Base-by-base conservation (phyloP, 345 rosid genomes). In the Populus euphratica region DNA sequence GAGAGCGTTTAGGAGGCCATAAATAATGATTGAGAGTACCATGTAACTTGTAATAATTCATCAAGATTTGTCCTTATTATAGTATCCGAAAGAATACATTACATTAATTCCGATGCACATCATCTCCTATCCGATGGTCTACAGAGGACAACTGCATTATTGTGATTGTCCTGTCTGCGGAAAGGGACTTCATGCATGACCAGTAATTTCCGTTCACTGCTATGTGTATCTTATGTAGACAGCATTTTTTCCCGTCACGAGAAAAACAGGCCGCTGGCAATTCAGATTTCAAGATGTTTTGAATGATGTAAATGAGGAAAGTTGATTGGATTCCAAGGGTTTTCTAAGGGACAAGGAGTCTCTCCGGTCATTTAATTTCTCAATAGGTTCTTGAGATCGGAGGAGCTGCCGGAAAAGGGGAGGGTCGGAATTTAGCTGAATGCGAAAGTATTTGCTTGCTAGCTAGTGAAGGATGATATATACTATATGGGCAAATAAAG, bases 71-170 rank as follows among this genome's bases (percentile, higher is more conserved):
- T 82, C 74, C 5, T 63, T n/a, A 54, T 82, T 62, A 38, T 70
- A 35, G 47, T 72, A 14, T 75, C 76, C 36, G 54, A 77, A 44
- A 9, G n/a, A 59, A 59, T 10, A n/a, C 63, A n/a, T n/a, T 54
- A 59, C 63, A 77, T 73, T 21, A 14, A 59, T 29, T 18, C 14
- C 3, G 49, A 47, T 71, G 38, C 41, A 8, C 70, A 25, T 31
- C 36, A 14, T 5, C 69, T 69, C 31, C 20, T 69, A 18, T 52
- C 50, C 41, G 16, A 8, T 62, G 8, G 29, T 17, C 64, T 47
- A 21, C 52, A 63, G 59, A 83, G 73, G 77, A 77, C 83, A 77
- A 65, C 70, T 14, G 50, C 81, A 77, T 68, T 77, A 78, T 80
- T 80, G 72, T 59, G 10, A 31, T 75, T 83, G 83, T 71, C 83